These are phyloP conservation scores for Pythium brassicae DNA, from an alignment of 352 stramenopile genomes.

Conservation along the genomic window DNA sequence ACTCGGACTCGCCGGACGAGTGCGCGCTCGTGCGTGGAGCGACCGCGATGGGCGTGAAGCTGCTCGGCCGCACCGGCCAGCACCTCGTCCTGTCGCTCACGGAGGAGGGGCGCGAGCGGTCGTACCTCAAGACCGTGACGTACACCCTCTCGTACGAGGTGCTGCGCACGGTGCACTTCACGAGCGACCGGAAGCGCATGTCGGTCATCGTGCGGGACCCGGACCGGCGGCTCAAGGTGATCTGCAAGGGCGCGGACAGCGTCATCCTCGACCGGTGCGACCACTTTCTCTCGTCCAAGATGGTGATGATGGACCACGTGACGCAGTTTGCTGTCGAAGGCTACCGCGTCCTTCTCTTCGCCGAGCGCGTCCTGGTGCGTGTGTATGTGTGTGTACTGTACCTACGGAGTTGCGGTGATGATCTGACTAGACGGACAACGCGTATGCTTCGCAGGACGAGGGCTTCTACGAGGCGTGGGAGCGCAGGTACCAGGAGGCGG, in stretches of 20 bases:
- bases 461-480: conserved; percentile 72
- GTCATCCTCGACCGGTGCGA: conserved; percentile 73
- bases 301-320: conserved; percentile 66
- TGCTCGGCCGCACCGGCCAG: conserved; percentile 55
- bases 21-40: conserved; percentile 86
- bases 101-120: conserved; percentile 49
- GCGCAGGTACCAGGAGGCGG: conserved; percentile 54
- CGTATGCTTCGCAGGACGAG: conserved; percentile 32
- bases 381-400: background rate
- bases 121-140: conserved; percentile 59
- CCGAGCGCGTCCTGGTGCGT: conserved; percentile 65
- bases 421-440: background rate
- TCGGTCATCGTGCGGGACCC: conserved; percentile 69
- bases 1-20: conserved; percentile 92
- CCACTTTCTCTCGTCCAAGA: conserved; percentile 46
- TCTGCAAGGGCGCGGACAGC: conserved; percentile 82
- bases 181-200: conserved; percentile 81
- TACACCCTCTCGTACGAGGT: conserved; percentile 69
- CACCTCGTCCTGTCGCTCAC: conserved; percentile 58
- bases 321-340: conserved; percentile 81
- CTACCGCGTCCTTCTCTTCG: conserved; percentile 83
- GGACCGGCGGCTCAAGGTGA: conserved; percentile 45
- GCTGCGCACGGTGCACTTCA: conserved; percentile 67
- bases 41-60: conserved; percentile 67
- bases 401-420: no score